Conservation (phyloP, 371 early-diverging fungal genomes). For the Mucor piriformis region DNA sequence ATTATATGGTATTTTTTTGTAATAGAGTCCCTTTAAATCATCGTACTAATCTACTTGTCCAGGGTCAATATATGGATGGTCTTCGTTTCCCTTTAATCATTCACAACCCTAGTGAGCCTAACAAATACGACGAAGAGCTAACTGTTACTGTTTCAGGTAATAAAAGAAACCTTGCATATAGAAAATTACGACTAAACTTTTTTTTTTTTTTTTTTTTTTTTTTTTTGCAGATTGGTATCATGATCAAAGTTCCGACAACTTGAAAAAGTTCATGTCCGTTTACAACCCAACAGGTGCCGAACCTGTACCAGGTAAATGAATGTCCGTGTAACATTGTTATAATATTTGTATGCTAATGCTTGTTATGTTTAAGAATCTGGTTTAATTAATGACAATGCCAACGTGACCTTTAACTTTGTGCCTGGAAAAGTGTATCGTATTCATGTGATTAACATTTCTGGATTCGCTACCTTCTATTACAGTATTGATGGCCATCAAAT, state of each 20-base stretch:
- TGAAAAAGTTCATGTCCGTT: slow-evolving; percentile 49
- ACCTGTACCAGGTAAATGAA: slow-evolving; percentile 54
- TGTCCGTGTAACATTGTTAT: not conserved
- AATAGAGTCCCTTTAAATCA: not conserved
- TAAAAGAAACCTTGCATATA: not conserved
- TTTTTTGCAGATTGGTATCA: slow-evolving; percentile 65
- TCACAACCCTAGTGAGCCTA: slow-evolving; percentile 61
- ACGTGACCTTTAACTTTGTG: slow-evolving; percentile 23
- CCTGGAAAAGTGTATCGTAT: slow-evolving; percentile 40
- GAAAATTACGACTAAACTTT: not conserved
- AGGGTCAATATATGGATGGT: slow-evolving; percentile 82
- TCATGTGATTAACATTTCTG: slow-evolving; percentile 65
- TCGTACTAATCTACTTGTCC: not conserved
- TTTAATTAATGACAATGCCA: slow-evolving; percentile 48
- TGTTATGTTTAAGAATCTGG: slow-evolving; percentile 37
- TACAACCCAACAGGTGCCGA: slow-evolving; percentile 69
- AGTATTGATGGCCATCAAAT: slow-evolving; percentile 76
- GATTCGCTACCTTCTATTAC: slow-evolving; percentile 66
- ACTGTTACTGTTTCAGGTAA: slow-evolving; percentile 57
- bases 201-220: slow-evolving; percentile 1
- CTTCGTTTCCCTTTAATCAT: slow-evolving; percentile 75
- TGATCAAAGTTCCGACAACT: slow-evolving; percentile 38
- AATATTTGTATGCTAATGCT: not conserved
- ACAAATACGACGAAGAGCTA: slow-evolving; percentile 70
- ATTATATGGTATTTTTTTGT: slow-evolving; percentile 55